These are phyloP conservation scores for Eudorina sp. DNA, from an alignment of 139 green algal genomes.

Conservation along the genomic window DNA sequence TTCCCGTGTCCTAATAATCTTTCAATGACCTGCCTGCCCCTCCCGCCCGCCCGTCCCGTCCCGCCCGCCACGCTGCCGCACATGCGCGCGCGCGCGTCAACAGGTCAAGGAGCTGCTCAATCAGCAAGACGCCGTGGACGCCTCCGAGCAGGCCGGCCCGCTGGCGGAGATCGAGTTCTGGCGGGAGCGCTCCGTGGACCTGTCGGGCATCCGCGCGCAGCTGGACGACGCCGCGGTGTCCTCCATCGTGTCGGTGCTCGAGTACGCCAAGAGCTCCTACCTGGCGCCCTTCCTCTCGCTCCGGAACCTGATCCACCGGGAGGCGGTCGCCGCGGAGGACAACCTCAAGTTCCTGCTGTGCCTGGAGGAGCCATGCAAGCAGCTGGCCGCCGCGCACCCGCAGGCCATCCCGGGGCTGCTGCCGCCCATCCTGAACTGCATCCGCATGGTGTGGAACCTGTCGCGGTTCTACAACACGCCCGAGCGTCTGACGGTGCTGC, in stretches of 20 bases:
- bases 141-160: constrained; percentile 72
- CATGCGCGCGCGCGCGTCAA: too few species aligned
- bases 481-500: constrained; percentile 85
- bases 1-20: too few species aligned
- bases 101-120: constrained; percentile 85
- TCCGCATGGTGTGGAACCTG: constrained; percentile 92
- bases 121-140: constrained; percentile 65
- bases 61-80: too few species aligned
- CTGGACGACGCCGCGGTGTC: constrained; percentile 52
- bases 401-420: constrained; percentile 80
- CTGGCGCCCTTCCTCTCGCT: constrained; percentile 84
- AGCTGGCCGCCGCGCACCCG: constrained; percentile 52
- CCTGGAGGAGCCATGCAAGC: constrained; percentile 84
- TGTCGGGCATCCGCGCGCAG: constrained; percentile 76
- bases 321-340: constrained; percentile 86
- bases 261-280: constrained; percentile 83
- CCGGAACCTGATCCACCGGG: constrained; percentile 79
- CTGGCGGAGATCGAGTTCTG: constrained; percentile 92
- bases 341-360: constrained; percentile 87
- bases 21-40: too few species aligned
- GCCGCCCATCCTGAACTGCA: constrained; percentile 80
- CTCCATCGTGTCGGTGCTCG: constrained; percentile 77
- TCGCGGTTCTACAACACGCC: constrained; percentile 89
- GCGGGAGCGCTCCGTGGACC: constrained; percentile 80
- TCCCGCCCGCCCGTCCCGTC: too few species aligned